Evolutionary conservation across 108 stramenopile species (phyloP), one percentile per base, ranked within the genome.

Genomic region (Schizochytrium sp.): DNA sequence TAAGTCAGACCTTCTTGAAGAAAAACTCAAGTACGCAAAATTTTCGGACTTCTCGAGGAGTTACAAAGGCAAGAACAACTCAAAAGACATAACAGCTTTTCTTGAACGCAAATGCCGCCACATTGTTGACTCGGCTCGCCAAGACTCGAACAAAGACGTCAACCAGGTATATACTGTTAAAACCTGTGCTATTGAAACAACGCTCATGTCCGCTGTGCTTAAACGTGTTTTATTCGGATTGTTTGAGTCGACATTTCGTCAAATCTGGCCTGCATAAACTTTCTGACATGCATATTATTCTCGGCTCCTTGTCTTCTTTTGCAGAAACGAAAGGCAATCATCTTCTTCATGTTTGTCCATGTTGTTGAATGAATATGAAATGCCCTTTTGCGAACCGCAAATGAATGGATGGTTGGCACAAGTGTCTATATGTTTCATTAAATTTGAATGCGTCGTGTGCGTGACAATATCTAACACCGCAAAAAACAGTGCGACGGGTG

Each of bases 51-150:
- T 15, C 53, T 83, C 50, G 7, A n/a, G 49, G 15, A 83, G 45
- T 50, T 83, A 38, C 73, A 53, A 47, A 28, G 73, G 73, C 45
- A 50, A 53, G 28, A 83, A 83, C 73, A 83, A 19, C 28, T 46
- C 38, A 19, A 83, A 53, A n/a, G 45, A 83, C 19, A 50, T 83
- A 28, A 53, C 50, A 28, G 13, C 7, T 8, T 83, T 53, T 53
- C 53, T 83, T 4, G 73, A 83, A 83, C n/a, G n/a, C 4, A 47
- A 50, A 50, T 47, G 46, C 17, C 46, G 50, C 50, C 4, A 4
- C 50, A 47, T 83, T 50, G 53, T 83, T 8, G 13, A 19, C 0
- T 47, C 73, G 19, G 17, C 73, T 46, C 7, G 8, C 28, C 13
- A 46, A 8, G 44, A 53, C 8, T 8, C 19, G 50, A 50, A 83